Conservation (phyloP, 257 asterid genomes). For the Cordia subcordata region DNA sequence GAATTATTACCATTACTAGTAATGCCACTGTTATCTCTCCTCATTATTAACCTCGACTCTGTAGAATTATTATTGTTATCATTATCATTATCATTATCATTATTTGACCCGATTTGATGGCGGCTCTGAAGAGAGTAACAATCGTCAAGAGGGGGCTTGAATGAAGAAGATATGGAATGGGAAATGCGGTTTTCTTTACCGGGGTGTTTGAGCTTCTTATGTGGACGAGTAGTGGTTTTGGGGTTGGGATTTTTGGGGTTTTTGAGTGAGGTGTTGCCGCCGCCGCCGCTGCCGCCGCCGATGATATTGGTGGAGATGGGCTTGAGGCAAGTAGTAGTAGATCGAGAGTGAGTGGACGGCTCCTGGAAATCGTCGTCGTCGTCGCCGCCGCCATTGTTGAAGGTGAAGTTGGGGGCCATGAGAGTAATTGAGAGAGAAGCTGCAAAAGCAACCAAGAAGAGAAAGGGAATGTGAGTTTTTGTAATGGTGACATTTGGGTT, state of each 20-base stretch:
- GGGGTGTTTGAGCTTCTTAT: background rate
- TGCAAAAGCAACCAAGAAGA: too few species aligned
- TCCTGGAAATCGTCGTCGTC: background rate
- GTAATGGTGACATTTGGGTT: too few species aligned
- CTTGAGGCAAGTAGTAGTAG: background rate
- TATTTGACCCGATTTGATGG: background rate
- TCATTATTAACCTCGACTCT: background rate
- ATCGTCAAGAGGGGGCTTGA: too few species aligned
- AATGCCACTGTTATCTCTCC: background rate
- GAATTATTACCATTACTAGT: conserved; percentile 1
- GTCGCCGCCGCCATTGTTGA: background rate
- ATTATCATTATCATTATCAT: background rate
- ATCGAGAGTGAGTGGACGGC: background rate
- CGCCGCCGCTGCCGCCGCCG: too few species aligned
- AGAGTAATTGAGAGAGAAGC: background rate
- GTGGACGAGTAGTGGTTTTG: background rate
- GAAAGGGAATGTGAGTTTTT: background rate
- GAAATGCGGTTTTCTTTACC: too few species aligned
- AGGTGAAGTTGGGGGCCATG: background rate
- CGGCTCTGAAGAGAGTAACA: too few species aligned
- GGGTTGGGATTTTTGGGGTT: background rate
- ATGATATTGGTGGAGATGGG: too few species aligned
- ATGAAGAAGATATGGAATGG: too few species aligned
- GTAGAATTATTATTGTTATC: background rate
- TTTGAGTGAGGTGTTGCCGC: background rate